phyloP scores from a whole-genome alignment of 2,329 filamentous ascomycete genomes.

The Knoxdaviesia capensis region DNA sequence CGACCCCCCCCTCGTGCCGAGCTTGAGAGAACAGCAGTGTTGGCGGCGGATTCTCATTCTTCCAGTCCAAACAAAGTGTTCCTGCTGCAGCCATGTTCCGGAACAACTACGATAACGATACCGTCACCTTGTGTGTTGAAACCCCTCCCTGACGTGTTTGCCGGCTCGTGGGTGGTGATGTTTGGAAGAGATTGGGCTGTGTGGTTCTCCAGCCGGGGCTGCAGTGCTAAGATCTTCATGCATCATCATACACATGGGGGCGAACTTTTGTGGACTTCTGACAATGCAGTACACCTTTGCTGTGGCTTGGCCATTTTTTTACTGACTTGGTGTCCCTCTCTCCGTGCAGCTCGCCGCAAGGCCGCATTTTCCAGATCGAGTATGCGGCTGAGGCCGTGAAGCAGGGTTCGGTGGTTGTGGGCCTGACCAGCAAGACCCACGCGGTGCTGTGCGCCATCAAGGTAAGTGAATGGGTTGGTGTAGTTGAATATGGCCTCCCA shows the following conservation, averaged over 20 bases:
- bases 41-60: too few relatives aligned
- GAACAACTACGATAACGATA: conserved; percentile 99
- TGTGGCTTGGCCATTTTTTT: too few relatives aligned
- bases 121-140: conserved; percentile 78
- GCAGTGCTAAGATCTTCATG: too few relatives aligned
- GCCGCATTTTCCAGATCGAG: conserved; percentile 98
- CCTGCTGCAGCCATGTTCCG: conserved; percentile 53
- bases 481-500: background rate
- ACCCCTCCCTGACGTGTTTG: conserved; percentile 6
- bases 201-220: too few relatives aligned
- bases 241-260: too few relatives aligned
- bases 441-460: conserved; percentile 91
- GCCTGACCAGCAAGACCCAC: conserved; percentile 94
- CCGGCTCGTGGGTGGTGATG: conserved; percentile 9
- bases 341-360: conserved; percentile 69
- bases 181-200: too few relatives aligned
- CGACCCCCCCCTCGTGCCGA: too few relatives aligned
- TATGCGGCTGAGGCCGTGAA: conserved; percentile 98
- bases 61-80: too few relatives aligned
- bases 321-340: conserved; percentile 5
- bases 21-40: too few relatives aligned
- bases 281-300: too few relatives aligned
- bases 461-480: conserved; percentile 28
- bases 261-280: too few relatives aligned
- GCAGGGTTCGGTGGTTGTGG: conserved; percentile 95